These are phyloP conservation scores for Leccinum incarnatum DNA, from an alignment of 768 basidiomycete species.

Conservation along the genomic window DNA sequence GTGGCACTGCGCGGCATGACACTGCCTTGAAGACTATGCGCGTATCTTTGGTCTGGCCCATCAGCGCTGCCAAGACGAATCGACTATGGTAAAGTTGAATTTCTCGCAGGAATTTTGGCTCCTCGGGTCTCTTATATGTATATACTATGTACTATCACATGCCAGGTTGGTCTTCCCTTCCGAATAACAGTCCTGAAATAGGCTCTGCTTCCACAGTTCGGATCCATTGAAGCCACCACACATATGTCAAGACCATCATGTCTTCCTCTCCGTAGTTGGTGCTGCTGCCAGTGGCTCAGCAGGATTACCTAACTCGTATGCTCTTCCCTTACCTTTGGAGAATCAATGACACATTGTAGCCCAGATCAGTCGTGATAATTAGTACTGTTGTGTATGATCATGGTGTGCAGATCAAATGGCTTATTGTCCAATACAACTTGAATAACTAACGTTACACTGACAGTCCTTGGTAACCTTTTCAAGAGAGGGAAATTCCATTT, in stretches of 20 bases:
- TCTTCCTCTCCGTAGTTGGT: background rate
- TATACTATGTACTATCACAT: too few relatives aligned
- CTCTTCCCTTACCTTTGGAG: background rate
- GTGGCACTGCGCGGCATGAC: too few relatives aligned
- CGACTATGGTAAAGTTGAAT: background rate
- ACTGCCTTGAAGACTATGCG: too few relatives aligned
- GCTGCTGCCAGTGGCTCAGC: background rate
- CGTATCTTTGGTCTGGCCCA: too few relatives aligned
- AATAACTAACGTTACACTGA: background rate
- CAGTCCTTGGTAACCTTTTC: background rate
- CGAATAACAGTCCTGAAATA: background rate
- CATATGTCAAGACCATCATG: background rate
- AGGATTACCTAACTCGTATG: background rate
- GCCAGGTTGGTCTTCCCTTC: background rate
- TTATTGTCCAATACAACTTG: background rate
- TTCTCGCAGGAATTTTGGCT: background rate
- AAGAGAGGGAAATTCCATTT: background rate
- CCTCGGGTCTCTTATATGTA: background rate
- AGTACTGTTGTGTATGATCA: background rate
- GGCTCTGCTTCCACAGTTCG: background rate
- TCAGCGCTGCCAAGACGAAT: too few relatives aligned
- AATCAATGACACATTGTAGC: background rate
- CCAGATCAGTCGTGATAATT: background rate
- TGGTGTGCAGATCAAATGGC: background rate
- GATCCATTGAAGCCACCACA: background rate